Evolutionary conservation across 306 rosid species (phyloP).

Genomic region (Betula pendula): DNA sequence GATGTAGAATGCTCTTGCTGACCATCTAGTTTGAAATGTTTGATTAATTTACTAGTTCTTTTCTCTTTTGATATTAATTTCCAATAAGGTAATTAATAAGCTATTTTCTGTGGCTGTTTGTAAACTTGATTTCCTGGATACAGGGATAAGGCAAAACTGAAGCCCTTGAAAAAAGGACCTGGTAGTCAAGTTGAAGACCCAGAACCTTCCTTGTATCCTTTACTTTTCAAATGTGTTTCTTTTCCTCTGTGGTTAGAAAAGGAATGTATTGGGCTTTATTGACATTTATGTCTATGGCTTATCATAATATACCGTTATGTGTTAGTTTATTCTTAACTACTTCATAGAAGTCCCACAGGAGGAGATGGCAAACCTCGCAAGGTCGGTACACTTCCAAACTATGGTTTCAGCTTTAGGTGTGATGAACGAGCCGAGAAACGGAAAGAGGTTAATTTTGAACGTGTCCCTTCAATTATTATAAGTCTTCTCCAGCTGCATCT

Average conservation of each 20-base stretch:
- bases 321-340: slow-evolving; percentile 49
- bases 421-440: slow-evolving; percentile 94
- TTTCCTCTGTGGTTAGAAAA: slow-evolving; percentile 15
- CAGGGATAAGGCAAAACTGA: slow-evolving; percentile 68
- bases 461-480: slow-evolving; percentile 17
- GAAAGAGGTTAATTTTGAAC: slow-evolving; percentile 57
- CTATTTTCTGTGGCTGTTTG: slow-evolving; percentile 18
- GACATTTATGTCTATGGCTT: slow-evolving; percentile 5
- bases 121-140: slow-evolving; percentile 31
- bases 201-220: slow-evolving; percentile 84
- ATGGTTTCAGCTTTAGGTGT: slow-evolving; percentile 93
- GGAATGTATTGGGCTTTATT: slow-evolving; percentile 16
- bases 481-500: slow-evolving; percentile 22
- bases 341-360: slow-evolving; percentile 55
- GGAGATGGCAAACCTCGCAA: slow-evolving; percentile 63
- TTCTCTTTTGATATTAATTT: not conserved
- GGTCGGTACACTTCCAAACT: slow-evolving; percentile 75
- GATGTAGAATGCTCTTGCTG: not conserved
- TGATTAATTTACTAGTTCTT: not conserved
- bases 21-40: not conserved
- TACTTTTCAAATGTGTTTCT: slow-evolving; percentile 17
- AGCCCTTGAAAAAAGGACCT: slow-evolving; percentile 44
- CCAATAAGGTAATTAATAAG: not conserved
- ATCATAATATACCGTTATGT: not conserved
- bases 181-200: slow-evolving; percentile 48